These are phyloP conservation scores for Stropharia rugosoannulata DNA, from an alignment of 768 basidiomycete genomes.

Conservation along the genomic window DNA sequence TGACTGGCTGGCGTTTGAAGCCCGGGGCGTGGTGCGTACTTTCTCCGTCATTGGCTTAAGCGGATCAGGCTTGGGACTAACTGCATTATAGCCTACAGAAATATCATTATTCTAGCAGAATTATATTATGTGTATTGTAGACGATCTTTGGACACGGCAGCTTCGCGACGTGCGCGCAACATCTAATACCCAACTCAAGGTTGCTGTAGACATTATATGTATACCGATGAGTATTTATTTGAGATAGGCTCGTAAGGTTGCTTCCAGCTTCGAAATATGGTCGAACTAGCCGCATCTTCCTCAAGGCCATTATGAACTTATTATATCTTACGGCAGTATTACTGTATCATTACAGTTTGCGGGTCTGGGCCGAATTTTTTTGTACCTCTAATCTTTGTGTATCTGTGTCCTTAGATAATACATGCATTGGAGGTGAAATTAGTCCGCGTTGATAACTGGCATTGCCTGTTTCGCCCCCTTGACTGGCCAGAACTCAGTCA, in stretches of 20 bases:
- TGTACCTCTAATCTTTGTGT: too few relatives aligned
- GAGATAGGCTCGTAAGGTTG: too few relatives aligned
- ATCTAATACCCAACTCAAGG: not conserved
- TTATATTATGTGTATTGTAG: not conserved
- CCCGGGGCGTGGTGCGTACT: conserved; percentile 61
- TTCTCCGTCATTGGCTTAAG: not conserved
- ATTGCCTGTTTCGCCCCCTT: conserved; percentile 51
- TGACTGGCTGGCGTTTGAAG: conserved; percentile 95
- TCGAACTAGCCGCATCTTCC: too few relatives aligned
- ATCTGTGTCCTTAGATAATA: not conserved
- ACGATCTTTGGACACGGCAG: too few relatives aligned
- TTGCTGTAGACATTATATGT: not conserved
- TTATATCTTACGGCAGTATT: too few relatives aligned
- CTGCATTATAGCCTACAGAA: conserved; percentile 38
- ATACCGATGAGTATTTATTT: too few relatives aligned
- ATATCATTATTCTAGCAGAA: conserved; percentile 31
- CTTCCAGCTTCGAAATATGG: too few relatives aligned
- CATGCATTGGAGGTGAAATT: conserved; percentile 1
- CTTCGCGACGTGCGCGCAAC: not conserved
- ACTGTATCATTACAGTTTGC: too few relatives aligned
- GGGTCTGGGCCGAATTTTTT: too few relatives aligned
- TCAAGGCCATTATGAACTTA: too few relatives aligned
- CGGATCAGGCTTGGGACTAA: not conserved
- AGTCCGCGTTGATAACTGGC: conserved; percentile 60
- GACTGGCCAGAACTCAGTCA: conserved; percentile 74